phyloP scores from a whole-genome alignment of 106 monocot species.

The Gastrodia elata region DNA sequence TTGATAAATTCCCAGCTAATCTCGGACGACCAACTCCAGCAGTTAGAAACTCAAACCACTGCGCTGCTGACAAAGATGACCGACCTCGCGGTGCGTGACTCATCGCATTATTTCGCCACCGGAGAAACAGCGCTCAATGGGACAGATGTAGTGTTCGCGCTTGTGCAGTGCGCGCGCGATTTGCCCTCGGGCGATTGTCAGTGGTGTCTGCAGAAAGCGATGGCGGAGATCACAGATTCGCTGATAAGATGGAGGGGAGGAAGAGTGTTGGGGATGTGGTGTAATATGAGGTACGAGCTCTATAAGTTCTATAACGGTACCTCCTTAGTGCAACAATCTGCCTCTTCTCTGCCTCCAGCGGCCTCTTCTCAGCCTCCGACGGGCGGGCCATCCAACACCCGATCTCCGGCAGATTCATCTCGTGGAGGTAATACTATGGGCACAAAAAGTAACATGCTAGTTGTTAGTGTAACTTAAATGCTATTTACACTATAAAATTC shows the following conservation, averaged over 20 bases:
- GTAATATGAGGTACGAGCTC: constrained; percentile 28
- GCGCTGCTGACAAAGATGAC: not conserved
- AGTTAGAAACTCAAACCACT: constrained; percentile 4
- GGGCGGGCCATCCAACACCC: not conserved
- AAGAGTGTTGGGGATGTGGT: constrained; percentile 15
- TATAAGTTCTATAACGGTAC: constrained; percentile 9
- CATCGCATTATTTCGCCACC: constrained; percentile 8
- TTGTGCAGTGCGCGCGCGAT: constrained; percentile 32
- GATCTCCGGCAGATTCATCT: not conserved
- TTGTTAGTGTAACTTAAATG: no score
- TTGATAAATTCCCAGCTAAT: not conserved
- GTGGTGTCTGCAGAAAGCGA: constrained; percentile 9
- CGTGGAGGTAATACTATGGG: not conserved
- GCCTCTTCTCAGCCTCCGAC: not conserved
- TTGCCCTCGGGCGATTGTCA: constrained; percentile 11
- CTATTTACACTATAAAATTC: no score
- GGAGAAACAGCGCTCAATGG: constrained; percentile 2
- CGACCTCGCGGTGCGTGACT: not conserved
- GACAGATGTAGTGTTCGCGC: constrained; percentile 11
- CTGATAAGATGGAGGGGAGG: constrained; percentile 16
- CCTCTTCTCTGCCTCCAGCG: not conserved
- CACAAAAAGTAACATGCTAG: no score
- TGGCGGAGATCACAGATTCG: not conserved
- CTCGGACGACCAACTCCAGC: not conserved
- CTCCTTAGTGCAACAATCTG: not conserved